Evolutionary conservation across 176 grass and related monocot species (phyloP).

Genomic region (Triticum monococcum): DNA sequence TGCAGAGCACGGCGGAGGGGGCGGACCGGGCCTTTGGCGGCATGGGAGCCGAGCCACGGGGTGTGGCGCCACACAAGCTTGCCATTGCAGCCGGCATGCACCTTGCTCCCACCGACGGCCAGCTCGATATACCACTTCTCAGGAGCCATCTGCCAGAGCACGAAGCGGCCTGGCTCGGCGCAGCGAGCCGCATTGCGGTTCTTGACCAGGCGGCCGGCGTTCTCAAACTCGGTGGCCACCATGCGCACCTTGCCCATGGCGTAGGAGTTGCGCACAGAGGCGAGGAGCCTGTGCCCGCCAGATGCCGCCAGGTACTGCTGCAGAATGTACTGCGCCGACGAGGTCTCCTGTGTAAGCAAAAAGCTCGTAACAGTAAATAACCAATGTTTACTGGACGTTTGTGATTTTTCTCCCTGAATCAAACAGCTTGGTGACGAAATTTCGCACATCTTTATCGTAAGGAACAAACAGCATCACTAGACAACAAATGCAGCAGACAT

Average conservation of each 20-base stretch:
- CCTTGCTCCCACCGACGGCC: constrained; percentile 63
- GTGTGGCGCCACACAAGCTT: constrained; percentile 69
- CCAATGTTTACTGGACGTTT: constrained; percentile 7
- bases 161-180: constrained; percentile 55
- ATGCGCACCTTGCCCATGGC: constrained; percentile 74
- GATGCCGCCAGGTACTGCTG: constrained; percentile 74
- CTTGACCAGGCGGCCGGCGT: constrained; percentile 50
- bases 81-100: constrained; percentile 70
- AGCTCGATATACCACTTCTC: constrained; percentile 77
- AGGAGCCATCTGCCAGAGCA: constrained; percentile 79
- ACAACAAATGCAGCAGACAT: background rate
- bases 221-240: constrained; percentile 50
- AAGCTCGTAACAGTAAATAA: constrained; percentile 16
- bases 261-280: constrained; percentile 51
- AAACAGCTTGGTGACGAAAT: background rate
- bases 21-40: constrained; percentile 67
- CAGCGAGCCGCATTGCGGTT: constrained; percentile 37
- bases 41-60: constrained; percentile 46
- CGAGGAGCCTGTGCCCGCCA: constrained; percentile 58
- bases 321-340: constrained; percentile 78
- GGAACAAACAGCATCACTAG: constrained; percentile 15
- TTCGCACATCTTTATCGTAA: background rate
- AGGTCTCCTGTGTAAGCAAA: constrained; percentile 48
- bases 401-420: background rate
- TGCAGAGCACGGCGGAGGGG: constrained; percentile 70